Conservation (phyloP, 352 stramenopile species). For the Pythium aristosporum region DNA sequence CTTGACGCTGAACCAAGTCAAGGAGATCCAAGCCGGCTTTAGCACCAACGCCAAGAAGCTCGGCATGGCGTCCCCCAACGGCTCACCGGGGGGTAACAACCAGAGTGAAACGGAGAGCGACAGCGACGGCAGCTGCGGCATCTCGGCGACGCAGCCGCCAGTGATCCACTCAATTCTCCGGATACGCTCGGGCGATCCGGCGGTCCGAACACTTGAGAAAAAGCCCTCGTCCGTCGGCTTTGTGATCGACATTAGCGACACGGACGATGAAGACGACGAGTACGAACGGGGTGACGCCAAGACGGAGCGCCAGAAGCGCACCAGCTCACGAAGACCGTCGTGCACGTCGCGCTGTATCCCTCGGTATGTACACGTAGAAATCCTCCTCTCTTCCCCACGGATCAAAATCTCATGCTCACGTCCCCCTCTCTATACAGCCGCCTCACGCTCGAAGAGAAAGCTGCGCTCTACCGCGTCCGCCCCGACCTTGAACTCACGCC, state of each 20-base stretch:
- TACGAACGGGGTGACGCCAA: conserved; percentile 23
- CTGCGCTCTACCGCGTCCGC: conserved; percentile 63
- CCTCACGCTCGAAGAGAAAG: conserved; percentile 77
- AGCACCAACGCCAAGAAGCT: conserved; percentile 1
- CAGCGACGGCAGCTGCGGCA: conserved; percentile 60
- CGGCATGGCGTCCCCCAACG: background rate
- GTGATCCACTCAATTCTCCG: conserved; percentile 71
- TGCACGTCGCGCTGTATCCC: conserved; percentile 56
- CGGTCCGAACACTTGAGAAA: conserved; percentile 47
- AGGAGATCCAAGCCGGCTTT: background rate
- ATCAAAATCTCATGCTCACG: background rate
- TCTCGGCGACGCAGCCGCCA: conserved; percentile 16
- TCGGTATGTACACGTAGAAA: conserved; percentile 27
- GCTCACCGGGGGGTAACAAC: conserved; percentile 36
- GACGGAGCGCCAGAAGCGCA: background rate
- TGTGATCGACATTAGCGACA: conserved; percentile 44
- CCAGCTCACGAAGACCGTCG: conserved; percentile 24
- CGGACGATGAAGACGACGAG: conserved; percentile 42
- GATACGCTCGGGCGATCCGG: conserved; percentile 39
- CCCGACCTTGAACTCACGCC: conserved; percentile 72
- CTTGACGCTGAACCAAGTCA: conserved; percentile 17
- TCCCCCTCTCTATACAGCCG: conserved; percentile 25
- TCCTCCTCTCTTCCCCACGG: background rate
- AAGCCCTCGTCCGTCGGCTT: conserved; percentile 75
- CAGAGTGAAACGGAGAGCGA: conserved; percentile 83